Evolutionary conservation across 768 basidiomycete genomes (phyloP), one percentile per base, ranked within the genome.

Genomic region (Tremella mesenterica): DNA sequence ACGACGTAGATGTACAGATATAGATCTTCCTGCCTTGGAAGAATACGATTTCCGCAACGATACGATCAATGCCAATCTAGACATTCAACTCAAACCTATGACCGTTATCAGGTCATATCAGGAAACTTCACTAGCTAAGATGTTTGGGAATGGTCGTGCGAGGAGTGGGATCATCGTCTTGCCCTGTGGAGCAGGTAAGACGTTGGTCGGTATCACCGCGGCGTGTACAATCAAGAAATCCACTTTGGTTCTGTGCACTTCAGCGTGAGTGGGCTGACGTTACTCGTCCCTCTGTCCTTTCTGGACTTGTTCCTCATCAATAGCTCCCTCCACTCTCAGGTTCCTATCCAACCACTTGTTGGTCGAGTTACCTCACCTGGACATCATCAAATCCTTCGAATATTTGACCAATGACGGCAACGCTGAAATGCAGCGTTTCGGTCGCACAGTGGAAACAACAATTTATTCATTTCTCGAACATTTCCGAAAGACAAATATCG

Each of bases 141-240:
- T 99, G 95, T 99, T 99, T 74, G 93, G 95, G 49, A 97, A 99
- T 72, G 95, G 92, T 46, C 92, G 95, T 70, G 95, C 95, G 43
- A 82, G 95, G 51, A 95, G 90, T 39, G 95, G 95, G 2, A 97
- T 99, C 64, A 97, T 99, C 58, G 95, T 99, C 1, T 78, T 99
- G 20, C 95, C 95, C 28, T 99, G 95, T 71, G 95, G 95, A 49
- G 95, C 95, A 38, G 95, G 95, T 28, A 99, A 99, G 77, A 99
- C 95, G 12, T 80, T 99, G 4, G 95, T 99, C 9, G 95, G 95
- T n/a, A 96, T 99, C 68, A 97, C 93, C 2, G 95, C 95, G 10
- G 95, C 95, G 16, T 96, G 93, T 69, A 99, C 95, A 25, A 92
- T 99, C 77, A 96, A 96, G 78, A 99, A 99, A 76, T 95, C 91